Conservation (phyloP, 306 rosid genomes). For the Dalbergia cochinchinensis region DNA sequence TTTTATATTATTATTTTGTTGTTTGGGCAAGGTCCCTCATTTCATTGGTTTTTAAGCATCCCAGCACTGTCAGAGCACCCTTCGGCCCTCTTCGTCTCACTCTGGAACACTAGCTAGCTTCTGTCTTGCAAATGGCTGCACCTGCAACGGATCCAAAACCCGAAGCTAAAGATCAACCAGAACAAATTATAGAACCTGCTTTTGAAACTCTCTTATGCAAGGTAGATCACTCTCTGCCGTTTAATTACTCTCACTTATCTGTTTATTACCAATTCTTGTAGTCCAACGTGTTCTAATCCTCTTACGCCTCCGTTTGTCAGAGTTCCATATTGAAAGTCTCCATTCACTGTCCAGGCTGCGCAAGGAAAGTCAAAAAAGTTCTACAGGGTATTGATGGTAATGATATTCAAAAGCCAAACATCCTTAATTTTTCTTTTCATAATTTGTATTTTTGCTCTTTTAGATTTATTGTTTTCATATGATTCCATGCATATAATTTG, state of each 20-base stretch:
- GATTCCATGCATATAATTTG: not conserved
- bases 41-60: conserved; percentile 38
- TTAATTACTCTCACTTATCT: not conserved
- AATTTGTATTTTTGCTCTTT: not conserved
- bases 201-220: conserved; percentile 66
- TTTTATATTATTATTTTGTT: not conserved
- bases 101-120: not conserved
- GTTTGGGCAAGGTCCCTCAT: conserved; percentile 6
- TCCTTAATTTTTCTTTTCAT: not conserved
- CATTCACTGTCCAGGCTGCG: conserved; percentile 87
- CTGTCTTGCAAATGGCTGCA: conserved; percentile 59
- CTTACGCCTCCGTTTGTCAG: conserved; percentile 45
- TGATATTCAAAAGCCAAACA: not conserved
- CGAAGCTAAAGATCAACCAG: conserved; percentile 54
- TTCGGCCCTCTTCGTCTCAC: not conserved
- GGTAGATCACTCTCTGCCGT: conserved; percentile 51
- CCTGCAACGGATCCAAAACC: conserved; percentile 51
- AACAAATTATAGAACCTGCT: conserved; percentile 29
- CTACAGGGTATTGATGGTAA: conserved; percentile 76
- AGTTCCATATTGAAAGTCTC: conserved; percentile 67
- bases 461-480: too few species aligned
- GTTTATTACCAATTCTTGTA: not conserved
- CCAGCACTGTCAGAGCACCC: conserved; percentile 12
- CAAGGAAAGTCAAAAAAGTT: conserved; percentile 64
- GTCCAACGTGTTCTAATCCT: conserved; percentile 23